These are phyloP conservation scores for Kodamaea sagamina DNA, from an alignment of 805 yeast genomes.

Conservation along the genomic window DNA sequence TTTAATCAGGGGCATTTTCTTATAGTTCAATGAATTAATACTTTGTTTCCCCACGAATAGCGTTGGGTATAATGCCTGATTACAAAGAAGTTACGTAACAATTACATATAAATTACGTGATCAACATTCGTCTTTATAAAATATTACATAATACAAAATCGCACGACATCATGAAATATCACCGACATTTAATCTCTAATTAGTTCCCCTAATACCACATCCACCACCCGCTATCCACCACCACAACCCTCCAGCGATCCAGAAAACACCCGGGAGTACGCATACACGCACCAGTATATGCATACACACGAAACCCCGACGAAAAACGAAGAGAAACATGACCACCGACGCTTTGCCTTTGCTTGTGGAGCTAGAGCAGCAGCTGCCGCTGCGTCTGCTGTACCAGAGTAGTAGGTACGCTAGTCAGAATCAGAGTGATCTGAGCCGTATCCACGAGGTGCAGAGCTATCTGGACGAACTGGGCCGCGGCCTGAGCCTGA, in stretches of 20 bases:
- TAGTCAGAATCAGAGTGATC: neutral
- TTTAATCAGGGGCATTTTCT: slow-evolving; percentile 5
- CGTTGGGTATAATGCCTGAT: too few relatives aligned
- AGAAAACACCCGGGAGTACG: too few relatives aligned
- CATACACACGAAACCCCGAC: too few relatives aligned
- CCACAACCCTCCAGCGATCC: neutral
- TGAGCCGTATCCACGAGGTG: neutral
- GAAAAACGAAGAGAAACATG: neutral
- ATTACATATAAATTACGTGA: too few relatives aligned
- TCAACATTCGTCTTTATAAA: too few relatives aligned
- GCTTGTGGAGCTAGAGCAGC: slow-evolving; percentile 3
- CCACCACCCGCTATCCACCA: too few relatives aligned
- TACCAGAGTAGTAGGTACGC: neutral
- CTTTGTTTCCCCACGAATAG: slow-evolving; percentile 2
- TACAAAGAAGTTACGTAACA: too few relatives aligned
- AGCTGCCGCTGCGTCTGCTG: slow-evolving; percentile 6
- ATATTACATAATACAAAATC: neutral
- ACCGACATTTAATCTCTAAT: slow-evolving; percentile 4
- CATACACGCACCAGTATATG: too few relatives aligned
- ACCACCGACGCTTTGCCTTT: neutral
- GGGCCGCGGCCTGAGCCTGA: slow-evolving; percentile 9
- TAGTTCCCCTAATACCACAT: neutral
- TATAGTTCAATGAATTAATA: neutral
- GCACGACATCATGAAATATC: slow-evolving; percentile 4
- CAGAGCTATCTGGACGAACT: slow-evolving; percentile 5